phyloP scores from a whole-genome alignment of 352 stramenopile species.

The Pythium rishiriense region DNA sequence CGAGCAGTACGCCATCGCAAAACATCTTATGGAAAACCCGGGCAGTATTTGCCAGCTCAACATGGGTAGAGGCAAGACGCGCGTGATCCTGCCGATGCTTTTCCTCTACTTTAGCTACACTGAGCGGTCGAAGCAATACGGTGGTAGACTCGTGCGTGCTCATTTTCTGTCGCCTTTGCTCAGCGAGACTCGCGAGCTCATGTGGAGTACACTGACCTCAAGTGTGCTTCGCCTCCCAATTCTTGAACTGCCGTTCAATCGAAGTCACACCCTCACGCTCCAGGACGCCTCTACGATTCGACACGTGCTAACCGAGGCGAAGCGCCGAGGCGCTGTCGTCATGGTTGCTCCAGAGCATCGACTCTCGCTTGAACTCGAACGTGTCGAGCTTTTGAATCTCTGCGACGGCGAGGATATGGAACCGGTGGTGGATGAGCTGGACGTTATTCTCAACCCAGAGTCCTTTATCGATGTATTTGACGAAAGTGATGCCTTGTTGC shows the following conservation, averaged over 20 bases:
- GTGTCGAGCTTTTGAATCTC: conserved; percentile 38
- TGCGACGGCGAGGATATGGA: not conserved
- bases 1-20: conserved; percentile 75
- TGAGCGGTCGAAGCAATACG: conserved; percentile 3
- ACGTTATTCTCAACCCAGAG: conserved; percentile 46
- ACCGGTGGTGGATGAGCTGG: conserved; percentile 25
- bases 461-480: conserved; percentile 84
- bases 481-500: conserved; percentile 85
- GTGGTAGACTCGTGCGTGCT: conserved; percentile 37
- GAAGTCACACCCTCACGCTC: conserved; percentile 42
- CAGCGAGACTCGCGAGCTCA: conserved; percentile 63
- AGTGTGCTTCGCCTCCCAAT: conserved; percentile 43
- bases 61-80: conserved; percentile 89
- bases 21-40: conserved; percentile 69
- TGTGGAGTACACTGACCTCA: conserved; percentile 57
- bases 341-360: conserved; percentile 86
- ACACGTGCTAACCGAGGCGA: conserved; percentile 40
- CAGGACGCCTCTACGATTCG: conserved; percentile 33
- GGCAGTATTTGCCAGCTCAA: conserved; percentile 83
- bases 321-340: conserved; percentile 45
- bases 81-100: conserved; percentile 88
- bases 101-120: conserved; percentile 63
- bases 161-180: conserved; percentile 68
- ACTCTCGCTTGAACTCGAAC: conserved; percentile 88
- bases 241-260: conserved; percentile 72